Conservation (phyloP, 768 basidiomycete species). For the Tylopilus sp. region DNA sequence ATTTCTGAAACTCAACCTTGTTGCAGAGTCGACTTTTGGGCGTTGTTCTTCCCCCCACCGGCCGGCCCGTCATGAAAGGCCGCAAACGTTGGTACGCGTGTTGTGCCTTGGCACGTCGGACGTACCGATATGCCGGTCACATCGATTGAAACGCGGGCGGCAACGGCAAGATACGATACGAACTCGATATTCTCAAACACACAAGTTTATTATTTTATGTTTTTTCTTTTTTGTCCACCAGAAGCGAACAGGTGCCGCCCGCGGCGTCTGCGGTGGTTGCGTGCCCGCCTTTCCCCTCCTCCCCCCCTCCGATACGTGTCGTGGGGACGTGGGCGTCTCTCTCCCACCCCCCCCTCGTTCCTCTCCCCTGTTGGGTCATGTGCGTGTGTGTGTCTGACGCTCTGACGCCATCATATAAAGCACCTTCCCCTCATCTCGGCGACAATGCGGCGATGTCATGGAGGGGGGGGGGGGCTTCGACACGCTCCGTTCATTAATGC, state of each 20-base stretch:
- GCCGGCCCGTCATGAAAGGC: background rate
- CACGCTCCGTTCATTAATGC: background rate
- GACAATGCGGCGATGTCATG: background rate
- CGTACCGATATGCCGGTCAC: background rate
- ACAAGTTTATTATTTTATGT: no score
- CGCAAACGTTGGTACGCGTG: background rate
- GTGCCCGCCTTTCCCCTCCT: background rate
- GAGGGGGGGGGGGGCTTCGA: background rate
- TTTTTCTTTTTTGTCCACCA: background rate
- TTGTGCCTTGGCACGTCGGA: background rate
- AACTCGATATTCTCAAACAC: no score
- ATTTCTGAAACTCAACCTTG: background rate
- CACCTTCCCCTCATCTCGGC: background rate
- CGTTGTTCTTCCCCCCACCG: no score
- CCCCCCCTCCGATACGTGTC: no score
- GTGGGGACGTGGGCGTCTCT: background rate
- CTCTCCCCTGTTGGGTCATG: no score
- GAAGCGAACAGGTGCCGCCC: background rate
- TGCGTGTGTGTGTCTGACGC: no score
- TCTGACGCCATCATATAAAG: background rate
- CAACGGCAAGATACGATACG: background rate
- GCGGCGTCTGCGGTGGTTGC: background rate
- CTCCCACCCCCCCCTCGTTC: no score
- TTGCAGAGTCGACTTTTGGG: background rate
- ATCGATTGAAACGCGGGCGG: background rate